Evolutionary conservation across 805 yeast species (phyloP).

Genomic region (Lipomyces lipofer): DNA sequence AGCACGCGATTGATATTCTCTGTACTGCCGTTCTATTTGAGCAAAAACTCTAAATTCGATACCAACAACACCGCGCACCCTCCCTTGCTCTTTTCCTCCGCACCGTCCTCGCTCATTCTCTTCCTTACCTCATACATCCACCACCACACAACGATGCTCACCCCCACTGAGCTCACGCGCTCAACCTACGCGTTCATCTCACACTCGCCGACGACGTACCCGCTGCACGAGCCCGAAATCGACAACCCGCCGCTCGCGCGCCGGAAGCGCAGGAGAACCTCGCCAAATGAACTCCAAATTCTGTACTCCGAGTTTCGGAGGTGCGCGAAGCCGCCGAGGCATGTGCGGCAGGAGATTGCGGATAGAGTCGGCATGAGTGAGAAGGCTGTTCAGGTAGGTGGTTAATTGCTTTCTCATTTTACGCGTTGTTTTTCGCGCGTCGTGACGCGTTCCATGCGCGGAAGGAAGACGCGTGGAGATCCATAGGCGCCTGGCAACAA

Average conservation of each 20-base stretch:
- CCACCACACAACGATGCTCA: constrained; percentile 14
- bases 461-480: not conserved
- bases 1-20: too few relatives aligned
- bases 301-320: constrained; percentile 74
- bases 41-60: too few relatives aligned
- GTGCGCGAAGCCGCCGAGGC: constrained; percentile 80
- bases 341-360: constrained; percentile 76
- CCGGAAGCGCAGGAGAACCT: constrained; percentile 92
- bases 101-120: not conserved
- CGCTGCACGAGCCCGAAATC: constrained; percentile 75
- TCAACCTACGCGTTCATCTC: constrained; percentile 71
- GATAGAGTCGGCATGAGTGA: constrained; percentile 86
- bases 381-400: constrained; percentile 75
- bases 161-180: constrained; percentile 7
- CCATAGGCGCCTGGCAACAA: not conserved
- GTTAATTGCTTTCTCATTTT: too few relatives aligned
- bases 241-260: constrained; percentile 93
- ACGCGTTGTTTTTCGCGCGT: not conserved
- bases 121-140: too few relatives aligned
- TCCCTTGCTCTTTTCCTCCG: too few relatives aligned
- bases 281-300: constrained; percentile 79
- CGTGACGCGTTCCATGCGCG: too few relatives aligned
- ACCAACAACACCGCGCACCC: too few relatives aligned
- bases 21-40: too few relatives aligned
- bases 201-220: constrained; percentile 88